Base-by-base conservation (phyloP, 1,284 basidiomycete genomes). In the Sanghuangporus weigelae region DNA sequence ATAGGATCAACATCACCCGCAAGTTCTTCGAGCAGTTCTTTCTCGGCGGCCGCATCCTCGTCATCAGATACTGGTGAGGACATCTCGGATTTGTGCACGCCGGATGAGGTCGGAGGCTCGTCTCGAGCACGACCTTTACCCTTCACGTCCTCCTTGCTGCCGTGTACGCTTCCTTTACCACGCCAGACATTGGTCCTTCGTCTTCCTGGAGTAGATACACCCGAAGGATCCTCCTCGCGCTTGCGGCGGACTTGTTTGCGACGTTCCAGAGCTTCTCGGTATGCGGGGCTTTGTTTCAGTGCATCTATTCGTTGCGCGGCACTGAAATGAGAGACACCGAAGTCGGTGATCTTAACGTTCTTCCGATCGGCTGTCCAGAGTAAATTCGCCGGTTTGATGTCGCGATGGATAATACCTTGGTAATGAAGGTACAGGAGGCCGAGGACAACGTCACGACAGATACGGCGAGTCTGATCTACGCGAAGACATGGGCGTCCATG, bases 361-460 rank as follows among this genome's bases (percentile, higher is more conserved):
- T 82, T 81, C 54, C 89, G 86, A 75, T 95, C 89, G 40, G 83
- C 81, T 16, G 92, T 91, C 86, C 92, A 95, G 16, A 99, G 84
- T 40, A 99, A 85, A 74, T 99, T 99, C 64, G 94, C 95, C 11
- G 97, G 97, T 75, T 99, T 99, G 80, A 99, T 98, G 76, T 99
- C 97, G 63, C 97, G 93, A 76, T 99, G 97, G 59, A 99, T 98
- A 75, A 99, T 98, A 42, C 96, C 96, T 73, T 98, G 94, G 71
- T 92, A 87, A 74, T 99, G 96, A 6, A 99, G 78, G 73, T 98
- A 98, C 73, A 97, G 94, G 53, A 99, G 84, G 31, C 96, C 96
- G 19, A 96, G 84, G 49, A 97, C 86, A 56, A 95, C 91, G 74
- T 98, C 96, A 63, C 96, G 86, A 71, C 96, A 89, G 55, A 96